These are phyloP conservation scores for Rhizophagus prolifer DNA, from an alignment of 192 early-diverging fungal species.

Conservation along the genomic window DNA sequence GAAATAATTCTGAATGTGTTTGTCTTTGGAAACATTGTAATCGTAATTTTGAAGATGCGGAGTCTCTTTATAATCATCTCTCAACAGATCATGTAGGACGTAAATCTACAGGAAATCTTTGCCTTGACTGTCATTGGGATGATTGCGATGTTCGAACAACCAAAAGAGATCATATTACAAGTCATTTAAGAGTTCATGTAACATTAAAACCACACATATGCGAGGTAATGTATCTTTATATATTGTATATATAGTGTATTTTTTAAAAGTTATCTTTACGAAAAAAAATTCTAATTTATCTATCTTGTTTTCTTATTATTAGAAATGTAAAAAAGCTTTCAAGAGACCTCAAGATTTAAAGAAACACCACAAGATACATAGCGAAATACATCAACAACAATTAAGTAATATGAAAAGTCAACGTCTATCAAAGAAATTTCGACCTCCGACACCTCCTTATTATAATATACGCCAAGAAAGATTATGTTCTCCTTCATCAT, in stretches of 20 bases:
- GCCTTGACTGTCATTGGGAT: conserved; percentile 87
- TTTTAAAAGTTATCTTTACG: neutral
- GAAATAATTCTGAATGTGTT: neutral
- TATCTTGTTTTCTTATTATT: conserved; percentile 15
- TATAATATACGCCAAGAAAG: conserved; percentile 13
- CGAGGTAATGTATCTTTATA: conserved; percentile 40
- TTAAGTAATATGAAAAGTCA: conserved; percentile 10
- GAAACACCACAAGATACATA: conserved; percentile 88
- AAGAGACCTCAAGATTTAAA: conserved; percentile 94
- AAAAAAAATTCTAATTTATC: neutral
- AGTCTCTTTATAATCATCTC: conserved; percentile 83
- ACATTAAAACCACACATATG: conserved; percentile 89
- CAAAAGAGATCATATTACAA: conserved; percentile 98
- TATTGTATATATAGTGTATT: neutral
- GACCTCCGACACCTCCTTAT: conserved; percentile 34
- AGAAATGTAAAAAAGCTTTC: conserved; percentile 80
- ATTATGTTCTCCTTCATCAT: too few species aligned
- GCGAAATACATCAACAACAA: conserved; percentile 38
- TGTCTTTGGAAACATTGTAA: conserved; percentile 52
- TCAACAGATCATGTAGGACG: conserved; percentile 88
- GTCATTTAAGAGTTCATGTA: conserved; percentile 90
- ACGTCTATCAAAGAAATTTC: conserved; percentile 1
- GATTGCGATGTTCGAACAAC: conserved; percentile 68
- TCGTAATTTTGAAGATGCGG: conserved; percentile 68
- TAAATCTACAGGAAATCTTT: conserved; percentile 84